These are phyloP conservation scores for Cordyceps farinosa DNA, from an alignment of 2,329 filamentous ascomycete species.

Conservation along the genomic window DNA sequence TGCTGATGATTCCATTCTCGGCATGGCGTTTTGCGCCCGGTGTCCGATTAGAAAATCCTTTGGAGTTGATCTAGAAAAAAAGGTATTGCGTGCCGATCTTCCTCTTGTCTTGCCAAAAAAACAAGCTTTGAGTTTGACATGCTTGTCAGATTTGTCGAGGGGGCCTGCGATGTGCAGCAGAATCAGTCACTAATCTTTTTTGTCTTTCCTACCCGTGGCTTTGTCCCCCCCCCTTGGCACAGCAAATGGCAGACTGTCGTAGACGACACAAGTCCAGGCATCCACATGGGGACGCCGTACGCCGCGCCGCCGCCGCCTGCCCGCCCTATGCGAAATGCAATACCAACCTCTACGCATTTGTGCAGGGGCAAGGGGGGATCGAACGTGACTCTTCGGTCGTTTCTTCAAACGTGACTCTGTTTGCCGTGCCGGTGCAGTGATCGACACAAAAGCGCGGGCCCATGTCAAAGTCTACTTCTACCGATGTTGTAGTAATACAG, in stretches of 20 bases:
- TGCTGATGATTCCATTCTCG: neutral
- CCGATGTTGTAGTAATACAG: too few relatives aligned
- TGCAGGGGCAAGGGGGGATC: neutral
- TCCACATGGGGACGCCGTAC: neutral
- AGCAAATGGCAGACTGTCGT: conserved; percentile 5
- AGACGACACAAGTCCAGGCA: conserved; percentile 7
- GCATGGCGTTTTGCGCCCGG: neutral
- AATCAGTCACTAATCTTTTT: neutral
- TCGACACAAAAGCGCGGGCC: too few relatives aligned
- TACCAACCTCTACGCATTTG: neutral
- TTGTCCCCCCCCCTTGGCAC: neutral
- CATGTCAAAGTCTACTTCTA: too few relatives aligned
- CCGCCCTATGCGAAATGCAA: neutral
- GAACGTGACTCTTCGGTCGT: neutral
- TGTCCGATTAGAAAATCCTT: neutral
- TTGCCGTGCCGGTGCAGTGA: too few relatives aligned
- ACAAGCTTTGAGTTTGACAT: neutral
- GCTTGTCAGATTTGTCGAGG: conserved; percentile 9
- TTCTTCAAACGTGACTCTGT: neutral
- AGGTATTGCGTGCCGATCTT: neutral
- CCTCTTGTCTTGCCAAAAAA: neutral
- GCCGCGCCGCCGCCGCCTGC: neutral
- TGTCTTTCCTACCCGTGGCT: neutral
- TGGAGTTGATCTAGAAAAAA: neutral
- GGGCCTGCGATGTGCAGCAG: neutral